Conservation (phyloP, 2,329 filamentous ascomycete genomes). For the Fusarium concolor region DNA sequence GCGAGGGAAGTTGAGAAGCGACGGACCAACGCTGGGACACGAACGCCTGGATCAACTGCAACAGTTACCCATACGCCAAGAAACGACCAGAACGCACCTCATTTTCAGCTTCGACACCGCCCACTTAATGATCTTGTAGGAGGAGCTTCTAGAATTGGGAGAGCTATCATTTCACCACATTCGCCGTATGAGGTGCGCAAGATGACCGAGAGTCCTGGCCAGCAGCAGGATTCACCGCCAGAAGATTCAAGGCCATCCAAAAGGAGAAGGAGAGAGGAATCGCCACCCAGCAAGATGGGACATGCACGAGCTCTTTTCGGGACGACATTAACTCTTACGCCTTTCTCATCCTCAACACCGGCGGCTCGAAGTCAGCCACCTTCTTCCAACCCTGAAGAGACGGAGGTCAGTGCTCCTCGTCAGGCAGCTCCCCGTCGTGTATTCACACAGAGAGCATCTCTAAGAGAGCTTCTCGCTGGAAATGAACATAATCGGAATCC, state of each 20-base stretch:
- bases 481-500: conserved; percentile 20
- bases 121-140: conserved; percentile 56
- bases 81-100: conserved; percentile 43
- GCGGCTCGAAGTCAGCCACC: conserved; percentile 26
- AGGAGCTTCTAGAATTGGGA: conserved; percentile 48
- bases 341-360: conserved; percentile 31
- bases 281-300: conserved; percentile 50
- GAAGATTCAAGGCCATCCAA: conserved; percentile 43
- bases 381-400: background rate
- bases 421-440: conserved; percentile 17
- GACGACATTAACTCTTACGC: conserved; percentile 49
- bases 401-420: background rate
- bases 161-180: conserved; percentile 49
- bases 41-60: conserved; percentile 42
- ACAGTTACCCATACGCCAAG: conserved; percentile 34
- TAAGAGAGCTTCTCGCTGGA: conserved; percentile 27
- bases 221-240: conserved; percentile 26
- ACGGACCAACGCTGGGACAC: conserved; percentile 58
- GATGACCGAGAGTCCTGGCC: conserved; percentile 30
- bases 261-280: conserved; percentile 45
- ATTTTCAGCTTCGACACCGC: conserved; percentile 56
- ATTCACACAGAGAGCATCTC: conserved; percentile 29
- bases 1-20: conserved; percentile 66
- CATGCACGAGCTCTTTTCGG: conserved; percentile 53
- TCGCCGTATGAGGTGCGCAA: conserved; percentile 52